Base-by-base conservation (phyloP, 305 asterid genomes). In the Fraxinus sp. region DNA sequence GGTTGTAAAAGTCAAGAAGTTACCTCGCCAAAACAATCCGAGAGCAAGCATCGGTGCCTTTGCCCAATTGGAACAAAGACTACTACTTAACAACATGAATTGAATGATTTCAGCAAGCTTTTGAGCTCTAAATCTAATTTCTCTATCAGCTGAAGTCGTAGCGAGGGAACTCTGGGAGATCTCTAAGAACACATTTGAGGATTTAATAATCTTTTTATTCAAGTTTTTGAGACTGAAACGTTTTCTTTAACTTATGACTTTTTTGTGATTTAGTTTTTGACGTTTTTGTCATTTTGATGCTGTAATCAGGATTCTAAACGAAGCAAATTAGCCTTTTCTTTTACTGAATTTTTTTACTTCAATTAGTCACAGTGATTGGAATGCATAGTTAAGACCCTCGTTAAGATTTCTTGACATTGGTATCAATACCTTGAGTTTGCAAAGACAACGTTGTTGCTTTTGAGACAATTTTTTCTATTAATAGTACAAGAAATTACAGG, bases 141-240 rank as follows among this genome's bases (percentile, higher is more conserved):
- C 44, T 89, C 93, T 14, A 85, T 93, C 59, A 93, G 90, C 49
- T 82, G 94, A 82, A 94, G 95, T 91, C 90, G 93, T 4, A 94
- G 97, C n/a, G 97, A 91, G 87, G 98, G 98, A 49, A 95, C 89
- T 68, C 87, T 95, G 24, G 97, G 93, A 76, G 90, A 83, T 28
- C 83, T 93, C 77, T 93, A 9, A 57, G 68, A 57, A 57, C 68
- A 16, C 26, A 55, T 55, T 55, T 57, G 9, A 20, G 26, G 11
- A 57, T 57, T 57, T 57, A 57, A 18, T 57, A 57, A 57, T 57
- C 44, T 0, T n/a, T 57, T 57, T 8, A 32, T 7, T 7, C 28
- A 57, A n/a, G 28, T 20, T 57, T 57, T 16, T 46, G 0, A 46
- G 57, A 46, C 1, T 46, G 57, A 1, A 46, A 46, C 3, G 7